Conservation (phyloP, 164 flowering plant species). For the Saururus chinensis region DNA sequence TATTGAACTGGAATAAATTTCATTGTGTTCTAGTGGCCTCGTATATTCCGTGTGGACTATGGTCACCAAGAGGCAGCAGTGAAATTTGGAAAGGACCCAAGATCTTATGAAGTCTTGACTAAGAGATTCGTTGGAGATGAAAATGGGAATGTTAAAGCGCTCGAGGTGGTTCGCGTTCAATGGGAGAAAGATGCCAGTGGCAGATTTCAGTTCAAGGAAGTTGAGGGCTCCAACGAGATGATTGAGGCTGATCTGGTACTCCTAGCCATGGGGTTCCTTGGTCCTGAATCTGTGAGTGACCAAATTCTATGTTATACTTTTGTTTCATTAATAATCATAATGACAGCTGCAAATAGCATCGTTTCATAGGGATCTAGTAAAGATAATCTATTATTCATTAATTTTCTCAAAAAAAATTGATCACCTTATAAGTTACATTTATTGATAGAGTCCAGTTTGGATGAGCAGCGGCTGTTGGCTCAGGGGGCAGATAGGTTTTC, state of each 20-base stretch:
- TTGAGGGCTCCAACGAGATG: conserved; percentile 76
- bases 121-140: conserved; percentile 87
- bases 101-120: conserved; percentile 86
- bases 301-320: neutral
- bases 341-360: neutral
- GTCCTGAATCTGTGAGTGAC: conserved; percentile 80
- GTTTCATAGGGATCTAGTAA: neutral
- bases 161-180: conserved; percentile 65
- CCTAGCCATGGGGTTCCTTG: conserved; percentile 99
- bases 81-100: conserved; percentile 92
- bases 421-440: too few species aligned
- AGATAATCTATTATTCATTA: neutral
- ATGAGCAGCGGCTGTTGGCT: too few species aligned
- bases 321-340: neutral
- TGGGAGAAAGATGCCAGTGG: conserved; percentile 97
- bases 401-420: too few species aligned
- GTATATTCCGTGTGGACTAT: conserved; percentile 92
- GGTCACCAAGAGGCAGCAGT: conserved; percentile 95
- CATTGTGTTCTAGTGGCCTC: conserved; percentile 70
- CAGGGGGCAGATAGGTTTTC: too few species aligned
- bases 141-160: conserved; percentile 69
- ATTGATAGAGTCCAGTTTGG: too few species aligned
- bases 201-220: conserved; percentile 70
- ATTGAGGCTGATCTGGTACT: conserved; percentile 84
- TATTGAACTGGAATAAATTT: neutral